These are phyloP conservation scores for Apophysomyces variabilis DNA, from an alignment of 371 early-diverging fungal species.

Conservation along the genomic window DNA sequence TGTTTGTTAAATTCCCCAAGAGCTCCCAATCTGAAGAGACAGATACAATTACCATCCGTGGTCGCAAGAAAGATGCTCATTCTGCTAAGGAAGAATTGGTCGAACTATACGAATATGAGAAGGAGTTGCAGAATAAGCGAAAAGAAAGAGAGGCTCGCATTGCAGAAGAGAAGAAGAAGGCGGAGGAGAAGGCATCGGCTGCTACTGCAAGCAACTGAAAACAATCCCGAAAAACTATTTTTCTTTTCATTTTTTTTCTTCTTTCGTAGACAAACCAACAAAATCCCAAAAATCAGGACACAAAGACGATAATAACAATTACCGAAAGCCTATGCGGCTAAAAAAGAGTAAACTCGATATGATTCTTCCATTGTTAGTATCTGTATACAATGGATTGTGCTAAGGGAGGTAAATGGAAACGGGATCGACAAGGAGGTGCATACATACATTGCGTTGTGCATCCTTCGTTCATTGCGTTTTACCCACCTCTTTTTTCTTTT, in stretches of 20 bases:
- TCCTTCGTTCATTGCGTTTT: no score
- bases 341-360: no score
- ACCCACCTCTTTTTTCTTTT: no score
- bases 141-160: constrained; percentile 47
- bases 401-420: no score
- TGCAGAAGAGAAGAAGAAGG: constrained; percentile 63
- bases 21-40: constrained; percentile 31
- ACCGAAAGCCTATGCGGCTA: no score
- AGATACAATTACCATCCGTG: constrained; percentile 74
- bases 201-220: constrained; percentile 63
- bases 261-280: neutral
- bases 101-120: constrained; percentile 79
- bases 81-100: constrained; percentile 76
- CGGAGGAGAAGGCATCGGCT: constrained; percentile 54
- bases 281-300: no score
- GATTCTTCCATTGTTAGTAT: no score
- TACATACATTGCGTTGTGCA: no score
- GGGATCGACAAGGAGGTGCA: no score
- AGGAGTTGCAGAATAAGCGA: constrained; percentile 60
- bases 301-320: no score
- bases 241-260: neutral
- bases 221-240: no score
- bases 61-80: constrained; percentile 76
- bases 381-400: no score
- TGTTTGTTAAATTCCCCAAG: constrained; percentile 77